These are phyloP conservation scores for Domatiomyces globalis DNA, from an alignment of 2,329 filamentous ascomycete genomes.

Conservation along the genomic window DNA sequence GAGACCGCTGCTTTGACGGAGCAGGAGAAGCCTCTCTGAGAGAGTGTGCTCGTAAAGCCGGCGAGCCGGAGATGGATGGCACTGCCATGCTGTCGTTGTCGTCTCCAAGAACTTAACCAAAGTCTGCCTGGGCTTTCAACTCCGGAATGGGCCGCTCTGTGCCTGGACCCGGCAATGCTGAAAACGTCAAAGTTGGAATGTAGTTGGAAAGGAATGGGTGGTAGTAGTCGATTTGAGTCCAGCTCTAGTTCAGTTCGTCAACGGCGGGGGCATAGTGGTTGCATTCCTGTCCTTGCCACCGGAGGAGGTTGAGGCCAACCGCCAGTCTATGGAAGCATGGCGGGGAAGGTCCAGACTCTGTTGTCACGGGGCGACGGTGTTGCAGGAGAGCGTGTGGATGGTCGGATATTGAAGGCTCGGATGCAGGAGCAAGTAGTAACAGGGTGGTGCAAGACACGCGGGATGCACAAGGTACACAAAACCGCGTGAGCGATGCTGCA, in stretches of 20 bases:
- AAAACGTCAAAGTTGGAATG: not conserved
- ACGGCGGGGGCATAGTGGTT: not conserved
- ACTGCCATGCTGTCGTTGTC: constrained; percentile 8
- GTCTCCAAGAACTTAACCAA: constrained; percentile 10
- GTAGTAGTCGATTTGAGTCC: constrained; percentile 11
- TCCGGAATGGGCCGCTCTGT: not conserved
- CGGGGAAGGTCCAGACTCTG: not conserved
- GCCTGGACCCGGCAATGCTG: not conserved
- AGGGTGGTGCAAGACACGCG: not conserved
- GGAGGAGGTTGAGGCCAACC: not conserved
- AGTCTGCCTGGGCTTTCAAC: not conserved
- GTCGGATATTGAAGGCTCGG: not conserved
- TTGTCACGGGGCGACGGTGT: not conserved
- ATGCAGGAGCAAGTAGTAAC: not conserved
- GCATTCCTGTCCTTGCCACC: not conserved
- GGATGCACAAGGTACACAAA: not conserved
- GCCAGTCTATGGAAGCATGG: not conserved
- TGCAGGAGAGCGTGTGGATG: not conserved
- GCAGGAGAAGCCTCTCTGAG: not conserved
- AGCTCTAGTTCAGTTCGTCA: constrained; percentile 12
- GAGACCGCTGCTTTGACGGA: not conserved
- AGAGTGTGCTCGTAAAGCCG: not conserved
- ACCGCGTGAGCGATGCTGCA: not conserved
- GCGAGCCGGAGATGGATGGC: constrained; percentile 8
- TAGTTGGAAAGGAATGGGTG: constrained; percentile 2